Evolutionary conservation across 257 asterid genomes (phyloP).

Genomic region (Striga asiatica): DNA sequence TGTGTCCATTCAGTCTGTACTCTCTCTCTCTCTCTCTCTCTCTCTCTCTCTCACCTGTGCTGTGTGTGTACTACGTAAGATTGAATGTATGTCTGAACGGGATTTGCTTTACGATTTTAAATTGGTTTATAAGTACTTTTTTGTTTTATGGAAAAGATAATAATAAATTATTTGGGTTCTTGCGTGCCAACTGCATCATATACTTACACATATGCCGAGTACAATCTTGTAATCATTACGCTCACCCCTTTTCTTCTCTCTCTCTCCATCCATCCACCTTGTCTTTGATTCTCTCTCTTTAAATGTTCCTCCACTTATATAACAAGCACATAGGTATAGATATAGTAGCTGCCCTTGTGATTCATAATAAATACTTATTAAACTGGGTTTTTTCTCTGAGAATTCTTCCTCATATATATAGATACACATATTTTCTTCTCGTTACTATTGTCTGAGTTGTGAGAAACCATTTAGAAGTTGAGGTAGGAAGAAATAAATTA

Average conservation of each 20-base stretch:
- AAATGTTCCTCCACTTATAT: neutral
- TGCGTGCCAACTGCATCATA: slow-evolving; percentile 24
- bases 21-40: neutral
- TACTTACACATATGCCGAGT: slow-evolving; percentile 29
- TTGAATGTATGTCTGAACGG: neutral
- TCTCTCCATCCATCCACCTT: slow-evolving; percentile 13
- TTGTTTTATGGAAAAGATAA: too few species aligned
- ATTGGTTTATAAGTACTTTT: neutral
- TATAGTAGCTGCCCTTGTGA: neutral
- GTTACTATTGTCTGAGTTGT: neutral
- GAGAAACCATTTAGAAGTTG: neutral
- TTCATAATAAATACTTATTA: neutral
- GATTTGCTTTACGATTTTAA: neutral
- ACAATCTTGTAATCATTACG: slow-evolving; percentile 28
- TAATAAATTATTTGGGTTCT: neutral
- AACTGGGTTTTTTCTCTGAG: neutral
- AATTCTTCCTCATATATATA: neutral
- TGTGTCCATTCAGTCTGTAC: too few species aligned
- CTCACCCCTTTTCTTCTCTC: slow-evolving; percentile 9
- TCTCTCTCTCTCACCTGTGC: too few species aligned
- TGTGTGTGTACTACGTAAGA: too few species aligned
- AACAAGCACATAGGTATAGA: neutral
- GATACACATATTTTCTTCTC: neutral
- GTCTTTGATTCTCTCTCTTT: too few species aligned
- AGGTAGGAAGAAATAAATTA: too few species aligned